Evolutionary conservation across 257 asterid genomes (phyloP), one percentile per base, ranked within the genome.

Genomic region (Marsdenia floribunda): DNA sequence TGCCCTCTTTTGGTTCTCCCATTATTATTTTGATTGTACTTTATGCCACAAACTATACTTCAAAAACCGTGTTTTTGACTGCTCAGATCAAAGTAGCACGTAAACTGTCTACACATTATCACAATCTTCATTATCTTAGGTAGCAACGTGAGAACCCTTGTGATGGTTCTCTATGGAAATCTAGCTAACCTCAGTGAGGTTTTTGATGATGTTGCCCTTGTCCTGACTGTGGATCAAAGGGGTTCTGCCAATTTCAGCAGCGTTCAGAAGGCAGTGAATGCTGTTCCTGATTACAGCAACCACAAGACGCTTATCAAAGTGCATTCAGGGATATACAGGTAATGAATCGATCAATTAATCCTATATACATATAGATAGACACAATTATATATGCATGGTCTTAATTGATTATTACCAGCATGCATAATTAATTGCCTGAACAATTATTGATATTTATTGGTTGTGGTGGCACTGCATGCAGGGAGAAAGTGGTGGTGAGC

Each of bases 171-270:
- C 68, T 6, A 26, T 82, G 96, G 96, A 84, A 80, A 22, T 92
- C 97, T 29, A 1, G 33, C 33, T 21, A 67, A 74, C 61, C 93
- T 93, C 73, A 33, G 79, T 6, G 76, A 76, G 0, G 37, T 46
- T 26, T 90, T 90, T 83, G 83, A 71, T 16, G 78, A 71, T 16
- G 78, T 88, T 50, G 75, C 81, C 18, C 70, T 52, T 40, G 91
- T 93, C 53, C 42, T 84, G n/a, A 91, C 90, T 0, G 97, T 93
- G 3, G 93, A 79, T 73, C 68, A 55, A 33, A 89, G 78, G 65
- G 96, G 95, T 7, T 90, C 96, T 71, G 95, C 84, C n/a, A 88
- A 88, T 82, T 93, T 89, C 73, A 90, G 87, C 81, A 87, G 86
- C 65, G 75, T 90, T 47, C 97, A 93, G 74, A 83, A 87, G 73